These are phyloP conservation scores for Teratosphaeria destructans DNA, from an alignment of 2,329 filamentous ascomycete genomes.

Conservation along the genomic window DNA sequence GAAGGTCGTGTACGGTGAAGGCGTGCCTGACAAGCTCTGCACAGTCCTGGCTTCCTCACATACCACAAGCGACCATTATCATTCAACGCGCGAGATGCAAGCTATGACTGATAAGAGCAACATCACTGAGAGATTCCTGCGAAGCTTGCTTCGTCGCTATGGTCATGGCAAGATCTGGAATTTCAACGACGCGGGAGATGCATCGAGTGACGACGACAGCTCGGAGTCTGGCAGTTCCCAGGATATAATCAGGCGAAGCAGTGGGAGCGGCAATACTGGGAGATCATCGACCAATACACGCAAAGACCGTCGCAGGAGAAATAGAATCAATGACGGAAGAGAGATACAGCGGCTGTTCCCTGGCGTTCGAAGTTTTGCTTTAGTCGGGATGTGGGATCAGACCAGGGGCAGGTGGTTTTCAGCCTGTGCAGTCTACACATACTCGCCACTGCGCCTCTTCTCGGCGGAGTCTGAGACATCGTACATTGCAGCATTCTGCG, in stretches of 20 bases:
- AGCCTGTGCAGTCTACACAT: constrained; percentile 34
- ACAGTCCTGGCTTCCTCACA: constrained; percentile 14
- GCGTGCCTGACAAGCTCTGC: constrained; percentile 5
- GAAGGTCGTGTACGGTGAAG: neutral
- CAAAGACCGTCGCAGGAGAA: constrained; percentile 1
- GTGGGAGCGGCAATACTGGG: neutral
- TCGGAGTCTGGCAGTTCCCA: neutral
- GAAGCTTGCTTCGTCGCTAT: constrained; percentile 14
- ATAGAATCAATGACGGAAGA: constrained; percentile 9
- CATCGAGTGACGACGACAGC: constrained; percentile 6
- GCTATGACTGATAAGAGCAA: neutral
- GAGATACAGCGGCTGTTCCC: constrained; percentile 33
- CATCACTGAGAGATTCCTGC: constrained; percentile 12
- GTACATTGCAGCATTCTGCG: constrained; percentile 31
- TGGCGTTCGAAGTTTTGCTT: constrained; percentile 36
- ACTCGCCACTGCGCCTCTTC: constrained; percentile 34
- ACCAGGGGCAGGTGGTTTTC: constrained; percentile 25
- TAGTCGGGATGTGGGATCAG: constrained; percentile 44
- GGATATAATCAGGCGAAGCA: neutral
- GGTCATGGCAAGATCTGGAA: constrained; percentile 17
- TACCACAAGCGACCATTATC: neutral
- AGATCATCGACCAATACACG: neutral
- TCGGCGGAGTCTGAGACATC: constrained; percentile 31
- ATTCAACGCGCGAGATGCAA: constrained; percentile 1
- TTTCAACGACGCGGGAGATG: constrained; percentile 10